Conservation (phyloP, 2,329 filamentous ascomycete species). For the Curvularia verruculosa region DNA sequence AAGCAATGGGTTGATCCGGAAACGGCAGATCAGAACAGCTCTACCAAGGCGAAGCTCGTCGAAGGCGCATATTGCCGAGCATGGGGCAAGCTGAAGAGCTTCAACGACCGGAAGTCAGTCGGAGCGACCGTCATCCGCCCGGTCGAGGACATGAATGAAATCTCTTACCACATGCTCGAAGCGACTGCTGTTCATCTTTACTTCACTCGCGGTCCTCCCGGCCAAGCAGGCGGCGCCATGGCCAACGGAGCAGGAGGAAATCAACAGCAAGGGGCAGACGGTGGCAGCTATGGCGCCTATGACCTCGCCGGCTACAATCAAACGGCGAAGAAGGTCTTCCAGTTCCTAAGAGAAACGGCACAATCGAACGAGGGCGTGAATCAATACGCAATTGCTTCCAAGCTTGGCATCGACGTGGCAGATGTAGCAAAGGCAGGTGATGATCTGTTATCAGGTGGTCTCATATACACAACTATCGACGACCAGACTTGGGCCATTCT, state of each 20-base stretch:
- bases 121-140: constrained; percentile 80
- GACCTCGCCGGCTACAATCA: constrained; percentile 48
- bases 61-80: constrained; percentile 83
- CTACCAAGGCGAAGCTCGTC: constrained; percentile 62
- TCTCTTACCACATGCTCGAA: constrained; percentile 91
- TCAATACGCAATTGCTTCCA: constrained; percentile 74
- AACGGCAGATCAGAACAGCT: constrained; percentile 53
- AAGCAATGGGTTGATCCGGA: constrained; percentile 82
- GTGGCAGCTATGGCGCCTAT: constrained; percentile 44
- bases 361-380: constrained; percentile 85
- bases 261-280: constrained; percentile 28
- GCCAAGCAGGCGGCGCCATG: constrained; percentile 45
- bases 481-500: constrained; percentile 90
- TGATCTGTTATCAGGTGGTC: constrained; percentile 73
- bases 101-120: constrained; percentile 83
- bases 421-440: constrained; percentile 81
- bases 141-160: constrained; percentile 85
- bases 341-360: constrained; percentile 68
- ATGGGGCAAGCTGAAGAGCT: constrained; percentile 82
- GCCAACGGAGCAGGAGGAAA: constrained; percentile 34
- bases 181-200: constrained; percentile 86
- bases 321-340: constrained; percentile 74
- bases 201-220: constrained; percentile 74
- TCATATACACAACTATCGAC: constrained; percentile 90
- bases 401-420: constrained; percentile 67